phyloP scores from a whole-genome alignment of 352 stramenopile species.

The Pythium volutum region DNA sequence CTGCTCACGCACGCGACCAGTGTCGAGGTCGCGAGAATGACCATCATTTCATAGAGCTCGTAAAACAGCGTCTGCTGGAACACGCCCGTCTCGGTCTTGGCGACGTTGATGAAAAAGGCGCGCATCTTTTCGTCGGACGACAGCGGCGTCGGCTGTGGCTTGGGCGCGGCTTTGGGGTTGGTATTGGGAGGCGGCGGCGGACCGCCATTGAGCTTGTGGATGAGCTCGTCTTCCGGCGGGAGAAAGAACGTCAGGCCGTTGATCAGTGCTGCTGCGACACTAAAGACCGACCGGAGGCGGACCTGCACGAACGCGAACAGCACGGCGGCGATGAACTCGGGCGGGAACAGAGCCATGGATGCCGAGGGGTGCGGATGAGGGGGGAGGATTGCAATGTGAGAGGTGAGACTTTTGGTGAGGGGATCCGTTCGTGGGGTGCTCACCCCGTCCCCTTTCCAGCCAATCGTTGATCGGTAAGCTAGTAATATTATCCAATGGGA shows the following conservation, averaged over 20 bases:
- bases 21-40: slow-evolving; percentile 61
- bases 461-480: background rate
- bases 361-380: background rate
- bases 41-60: slow-evolving; percentile 81
- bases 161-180: slow-evolving; percentile 21
- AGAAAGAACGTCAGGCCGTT: slow-evolving; percentile 75
- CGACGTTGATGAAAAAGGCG: slow-evolving; percentile 66
- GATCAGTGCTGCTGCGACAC: slow-evolving; percentile 50
- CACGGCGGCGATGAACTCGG: slow-evolving; percentile 68
- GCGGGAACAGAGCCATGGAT: slow-evolving; percentile 71
- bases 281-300: slow-evolving; percentile 58
- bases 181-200: background rate
- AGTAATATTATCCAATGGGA: no score
- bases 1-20: slow-evolving; percentile 43
- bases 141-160: slow-evolving; percentile 27
- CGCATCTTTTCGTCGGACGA: slow-evolving; percentile 64
- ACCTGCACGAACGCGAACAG: slow-evolving; percentile 70
- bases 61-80: slow-evolving; percentile 79
- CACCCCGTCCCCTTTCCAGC: background rate
- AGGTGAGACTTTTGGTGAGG: background rate
- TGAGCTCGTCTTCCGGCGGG: slow-evolving; percentile 66
- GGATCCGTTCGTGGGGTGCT: no score
- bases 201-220: slow-evolving; percentile 63
- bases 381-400: background rate
- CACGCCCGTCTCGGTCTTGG: slow-evolving; percentile 57